Evolutionary conservation across 257 asterid genomes (phyloP).

Genomic region (Solanum piurae): DNA sequence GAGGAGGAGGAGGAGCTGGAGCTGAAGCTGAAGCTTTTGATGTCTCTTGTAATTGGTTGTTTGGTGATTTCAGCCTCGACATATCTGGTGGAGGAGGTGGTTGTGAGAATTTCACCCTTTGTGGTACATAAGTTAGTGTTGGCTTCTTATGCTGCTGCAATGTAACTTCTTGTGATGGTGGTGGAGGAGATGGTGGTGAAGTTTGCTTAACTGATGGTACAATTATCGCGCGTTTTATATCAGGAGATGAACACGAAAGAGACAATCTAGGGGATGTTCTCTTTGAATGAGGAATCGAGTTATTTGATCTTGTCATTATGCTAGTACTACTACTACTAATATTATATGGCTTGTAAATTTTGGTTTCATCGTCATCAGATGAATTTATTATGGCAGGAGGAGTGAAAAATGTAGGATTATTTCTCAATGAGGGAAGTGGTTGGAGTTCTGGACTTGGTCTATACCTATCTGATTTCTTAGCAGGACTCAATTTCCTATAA

Average conservation of each 20-base stretch:
- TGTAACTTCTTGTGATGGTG: constrained; percentile 6
- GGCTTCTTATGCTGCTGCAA: constrained; percentile 19
- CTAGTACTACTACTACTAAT: constrained; percentile 16
- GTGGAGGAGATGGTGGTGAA: constrained; percentile 3
- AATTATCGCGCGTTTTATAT: constrained; percentile 44
- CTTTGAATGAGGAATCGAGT: constrained; percentile 50
- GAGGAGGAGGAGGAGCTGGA: constrained; percentile 11
- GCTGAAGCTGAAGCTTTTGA: constrained; percentile 26
- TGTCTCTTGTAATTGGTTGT: constrained; percentile 27
- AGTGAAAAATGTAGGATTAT: constrained; percentile 49
- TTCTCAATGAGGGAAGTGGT: constrained; percentile 82
- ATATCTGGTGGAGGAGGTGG: constrained; percentile 91
- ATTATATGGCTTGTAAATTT: constrained; percentile 65
- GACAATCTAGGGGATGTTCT: constrained; percentile 82
- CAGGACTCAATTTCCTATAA: constrained; percentile 50
- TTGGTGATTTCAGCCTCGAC: constrained; percentile 47
- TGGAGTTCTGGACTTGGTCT: constrained; percentile 98
- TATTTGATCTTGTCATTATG: constrained; percentile 15
- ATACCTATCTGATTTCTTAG: constrained; percentile 58
- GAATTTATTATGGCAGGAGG: constrained; percentile 32
- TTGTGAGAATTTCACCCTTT: constrained; percentile 52
- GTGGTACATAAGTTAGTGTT: constrained; percentile 33
- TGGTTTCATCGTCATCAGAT: constrained; percentile 66
- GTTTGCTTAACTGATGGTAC: constrained; percentile 58
- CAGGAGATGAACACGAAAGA: constrained; percentile 44